Evolutionary conservation across 192 early-diverging fungal species (phyloP).

Genomic region (Geranomyces michiganensis): DNA sequence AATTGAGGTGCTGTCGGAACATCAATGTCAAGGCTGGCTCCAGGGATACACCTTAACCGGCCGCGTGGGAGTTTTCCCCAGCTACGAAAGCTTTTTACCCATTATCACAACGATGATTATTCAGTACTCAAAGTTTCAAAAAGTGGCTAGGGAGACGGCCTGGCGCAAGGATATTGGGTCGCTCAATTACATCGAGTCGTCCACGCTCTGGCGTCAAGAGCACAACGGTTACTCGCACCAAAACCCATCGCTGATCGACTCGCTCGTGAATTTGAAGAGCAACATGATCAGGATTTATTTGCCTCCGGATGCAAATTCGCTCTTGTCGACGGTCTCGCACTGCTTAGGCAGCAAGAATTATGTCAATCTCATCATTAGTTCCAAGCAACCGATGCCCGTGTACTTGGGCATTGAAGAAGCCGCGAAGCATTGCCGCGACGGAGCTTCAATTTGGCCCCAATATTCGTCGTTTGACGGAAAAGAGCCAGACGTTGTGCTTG

Average conservation of each 20-base stretch:
- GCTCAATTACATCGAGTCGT: slow-evolving; percentile 49
- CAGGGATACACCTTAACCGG: slow-evolving; percentile 54
- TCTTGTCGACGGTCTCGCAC: slow-evolving; percentile 41
- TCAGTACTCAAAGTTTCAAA: slow-evolving; percentile 52
- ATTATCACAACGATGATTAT: slow-evolving; percentile 47
- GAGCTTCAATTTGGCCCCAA: slow-evolving; percentile 45
- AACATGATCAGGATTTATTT: slow-evolving; percentile 45
- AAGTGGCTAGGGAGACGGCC: slow-evolving; percentile 43
- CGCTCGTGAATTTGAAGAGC: slow-evolving; percentile 46
- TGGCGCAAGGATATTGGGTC: slow-evolving; percentile 41
- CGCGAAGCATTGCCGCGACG: slow-evolving; percentile 41
- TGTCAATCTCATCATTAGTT: slow-evolving; percentile 47
- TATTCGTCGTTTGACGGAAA: slow-evolving; percentile 37
- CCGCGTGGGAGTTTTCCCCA: slow-evolving; percentile 43
- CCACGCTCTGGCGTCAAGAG: slow-evolving; percentile 52
- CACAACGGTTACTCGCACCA: slow-evolving; percentile 57
- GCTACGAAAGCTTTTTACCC: slow-evolving; percentile 45
- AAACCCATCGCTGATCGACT: slow-evolving; percentile 42
- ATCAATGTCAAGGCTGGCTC: slow-evolving; percentile 34
- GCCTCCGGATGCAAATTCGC: slow-evolving; percentile 46
- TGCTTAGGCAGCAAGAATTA: slow-evolving; percentile 48
- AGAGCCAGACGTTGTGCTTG: slow-evolving; percentile 48
- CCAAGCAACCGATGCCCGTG: slow-evolving; percentile 48
- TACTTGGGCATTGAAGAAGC: slow-evolving; percentile 42
- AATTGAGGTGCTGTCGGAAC: slow-evolving; percentile 49